Conservation (phyloP, 805 yeast species). For the Saturnispora serradocipensis region DNA sequence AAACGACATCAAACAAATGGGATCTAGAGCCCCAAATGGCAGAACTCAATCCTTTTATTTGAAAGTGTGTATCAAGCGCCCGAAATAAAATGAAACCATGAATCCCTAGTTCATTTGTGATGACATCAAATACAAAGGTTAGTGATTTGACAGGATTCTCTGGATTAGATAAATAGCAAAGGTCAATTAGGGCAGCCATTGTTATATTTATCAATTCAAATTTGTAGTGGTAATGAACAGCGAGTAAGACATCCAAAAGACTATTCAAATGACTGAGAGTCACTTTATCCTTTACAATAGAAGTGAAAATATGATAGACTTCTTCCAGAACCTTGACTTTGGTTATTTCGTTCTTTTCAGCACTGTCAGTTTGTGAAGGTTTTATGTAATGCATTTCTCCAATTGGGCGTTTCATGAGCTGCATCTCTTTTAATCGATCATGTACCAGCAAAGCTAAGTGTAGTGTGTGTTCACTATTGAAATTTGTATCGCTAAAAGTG, state of each 20-base stretch:
- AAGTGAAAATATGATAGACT: background rate
- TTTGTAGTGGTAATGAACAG: slow-evolving; percentile 2
- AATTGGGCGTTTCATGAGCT: background rate
- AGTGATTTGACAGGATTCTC: background rate
- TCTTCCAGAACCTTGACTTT: background rate
- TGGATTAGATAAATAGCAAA: background rate
- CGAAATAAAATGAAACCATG: background rate
- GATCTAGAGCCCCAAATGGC: slow-evolving; percentile 9
- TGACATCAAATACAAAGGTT: background rate
- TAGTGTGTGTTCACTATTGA: no score
- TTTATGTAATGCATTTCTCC: background rate
- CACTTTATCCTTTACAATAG: background rate
- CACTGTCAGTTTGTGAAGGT: background rate
- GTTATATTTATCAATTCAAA: background rate
- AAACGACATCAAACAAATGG: slow-evolving; percentile 11
- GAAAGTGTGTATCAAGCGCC: background rate
- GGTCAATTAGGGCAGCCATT: background rate
- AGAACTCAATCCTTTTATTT: background rate
- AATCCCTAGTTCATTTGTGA: background rate
- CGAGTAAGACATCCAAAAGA: slow-evolving; percentile 1
- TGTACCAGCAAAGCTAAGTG: background rate
- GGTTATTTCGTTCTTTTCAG: background rate
- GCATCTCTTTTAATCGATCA: background rate
- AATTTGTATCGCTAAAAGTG: background rate
- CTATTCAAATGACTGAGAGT: background rate